Percentiles rank a stretch among this genome's conserved stretches.
Conservation (phyloP, 1,139 yeast genomes). For the Lodderomyces metapsilosis region DNA sequence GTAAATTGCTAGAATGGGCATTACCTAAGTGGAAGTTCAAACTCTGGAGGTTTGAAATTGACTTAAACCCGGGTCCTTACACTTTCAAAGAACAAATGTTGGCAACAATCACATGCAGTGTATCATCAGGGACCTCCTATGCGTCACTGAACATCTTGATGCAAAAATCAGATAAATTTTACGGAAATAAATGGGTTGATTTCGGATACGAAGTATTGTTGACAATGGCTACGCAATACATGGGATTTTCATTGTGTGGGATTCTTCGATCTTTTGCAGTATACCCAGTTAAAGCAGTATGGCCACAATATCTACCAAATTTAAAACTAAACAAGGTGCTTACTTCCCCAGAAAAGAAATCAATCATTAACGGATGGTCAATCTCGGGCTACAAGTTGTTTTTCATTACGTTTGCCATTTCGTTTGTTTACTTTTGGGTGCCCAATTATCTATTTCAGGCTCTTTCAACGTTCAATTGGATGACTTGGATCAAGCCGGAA, state of each 20-base stretch:
- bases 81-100: conserved; percentile 27
- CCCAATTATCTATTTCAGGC: conserved; percentile 34
- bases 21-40: conserved; percentile 21
- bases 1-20: conserved; percentile 17
- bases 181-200: conserved; percentile 38
- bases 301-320: conserved; percentile 58
- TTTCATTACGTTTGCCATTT: conserved; percentile 19
- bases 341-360: conserved; percentile 39
- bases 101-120: conserved; percentile 22
- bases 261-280: conserved; percentile 53
- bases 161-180: conserved; percentile 10
- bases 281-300: conserved; percentile 54
- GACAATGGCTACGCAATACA: conserved; percentile 51
- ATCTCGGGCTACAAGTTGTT: conserved; percentile 34
- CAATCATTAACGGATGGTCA: conserved; percentile 38
- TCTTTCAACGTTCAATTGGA: conserved; percentile 37
- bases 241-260: conserved; percentile 67
- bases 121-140: conserved; percentile 23
- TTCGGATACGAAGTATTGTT: conserved; percentile 51
- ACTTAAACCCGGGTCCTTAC: conserved; percentile 30
- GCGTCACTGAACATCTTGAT: conserved; percentile 20
- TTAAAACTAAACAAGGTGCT: conserved; percentile 59
- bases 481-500: conserved; percentile 36
- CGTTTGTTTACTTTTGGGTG: conserved; percentile 36
- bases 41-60: conserved; percentile 12